Conservation (phyloP, 1,284 basidiomycete species). For the Ganoderma resinaceum region DNA sequence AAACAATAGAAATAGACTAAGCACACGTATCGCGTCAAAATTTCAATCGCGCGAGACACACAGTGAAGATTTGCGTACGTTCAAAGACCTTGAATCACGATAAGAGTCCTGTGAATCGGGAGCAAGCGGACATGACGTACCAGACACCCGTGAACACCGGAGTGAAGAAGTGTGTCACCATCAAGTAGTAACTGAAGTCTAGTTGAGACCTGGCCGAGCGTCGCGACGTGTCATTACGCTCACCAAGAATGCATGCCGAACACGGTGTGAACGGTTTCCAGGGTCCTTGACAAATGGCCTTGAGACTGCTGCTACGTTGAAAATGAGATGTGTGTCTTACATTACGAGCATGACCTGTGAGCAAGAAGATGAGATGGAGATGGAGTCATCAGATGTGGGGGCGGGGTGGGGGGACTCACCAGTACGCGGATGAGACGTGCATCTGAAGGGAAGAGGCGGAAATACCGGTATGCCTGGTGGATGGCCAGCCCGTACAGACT, state of each 20-base stretch:
- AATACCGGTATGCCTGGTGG: neutral
- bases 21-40: neutral
- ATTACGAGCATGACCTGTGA: slow-evolving; percentile 1
- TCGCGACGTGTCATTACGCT: neutral
- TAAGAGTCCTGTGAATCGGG: neutral
- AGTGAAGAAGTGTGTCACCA: slow-evolving; percentile 4
- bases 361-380: neutral
- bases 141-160: neutral
- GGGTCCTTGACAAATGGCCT: neutral
- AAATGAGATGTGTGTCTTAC: neutral
- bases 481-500: neutral
- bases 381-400: no score
- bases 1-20: neutral
- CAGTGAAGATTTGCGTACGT: neutral
- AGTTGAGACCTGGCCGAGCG: neutral
- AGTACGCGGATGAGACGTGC: neutral
- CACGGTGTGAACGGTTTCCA: neutral
- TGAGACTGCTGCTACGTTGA: neutral
- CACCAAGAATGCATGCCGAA: slow-evolving; percentile 4
- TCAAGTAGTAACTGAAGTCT: neutral
- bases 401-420: no score
- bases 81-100: neutral
- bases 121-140: neutral
- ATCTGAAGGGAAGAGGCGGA: neutral
- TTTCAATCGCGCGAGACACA: no score